phyloP scores from a whole-genome alignment of 129 eudicot genomes.

The Tagetes erecta region DNA sequence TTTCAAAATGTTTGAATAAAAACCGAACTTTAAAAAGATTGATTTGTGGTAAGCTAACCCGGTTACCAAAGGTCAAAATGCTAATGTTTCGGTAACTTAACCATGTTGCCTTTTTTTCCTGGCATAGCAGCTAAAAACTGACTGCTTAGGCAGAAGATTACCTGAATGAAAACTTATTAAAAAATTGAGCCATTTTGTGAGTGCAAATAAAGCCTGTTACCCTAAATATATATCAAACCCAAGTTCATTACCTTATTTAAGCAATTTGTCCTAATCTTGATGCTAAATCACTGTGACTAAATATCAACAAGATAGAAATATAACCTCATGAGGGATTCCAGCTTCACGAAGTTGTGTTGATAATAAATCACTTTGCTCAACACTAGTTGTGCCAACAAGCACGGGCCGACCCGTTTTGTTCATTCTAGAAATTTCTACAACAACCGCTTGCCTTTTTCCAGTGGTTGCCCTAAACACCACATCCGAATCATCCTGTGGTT shows the following conservation, averaged over 20 bases:
- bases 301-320: not conserved
- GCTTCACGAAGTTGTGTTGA: slow-evolving; percentile 83
- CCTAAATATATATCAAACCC: not conserved
- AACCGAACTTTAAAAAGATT: not conserved
- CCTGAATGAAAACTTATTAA: not conserved
- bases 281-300: slow-evolving; percentile 1
- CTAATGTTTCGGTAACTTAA: not conserved
- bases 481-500: slow-evolving; percentile 86
- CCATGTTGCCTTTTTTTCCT: slow-evolving; percentile 6
- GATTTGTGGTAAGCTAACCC: not conserved
- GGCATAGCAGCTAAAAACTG: not conserved
- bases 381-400: slow-evolving; percentile 99
- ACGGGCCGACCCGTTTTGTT: slow-evolving; percentile 96
- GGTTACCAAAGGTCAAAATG: not conserved
- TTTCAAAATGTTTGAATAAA: slow-evolving; percentile 1
- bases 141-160: not conserved
- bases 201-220: not conserved
- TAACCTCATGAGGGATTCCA: slow-evolving; percentile 96
- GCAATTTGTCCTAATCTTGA: not conserved
- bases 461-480: slow-evolving; percentile 91
- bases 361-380: slow-evolving; percentile 93
- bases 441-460: slow-evolving; percentile 98
- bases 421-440: slow-evolving; percentile 98
- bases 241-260: not conserved
- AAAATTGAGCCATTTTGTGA: not conserved